Percentiles rank a stretch among this genome's conserved stretches.
phyloP scores from a whole-genome alignment of 805 yeast genomes.

The Kuraishia ogatae region DNA sequence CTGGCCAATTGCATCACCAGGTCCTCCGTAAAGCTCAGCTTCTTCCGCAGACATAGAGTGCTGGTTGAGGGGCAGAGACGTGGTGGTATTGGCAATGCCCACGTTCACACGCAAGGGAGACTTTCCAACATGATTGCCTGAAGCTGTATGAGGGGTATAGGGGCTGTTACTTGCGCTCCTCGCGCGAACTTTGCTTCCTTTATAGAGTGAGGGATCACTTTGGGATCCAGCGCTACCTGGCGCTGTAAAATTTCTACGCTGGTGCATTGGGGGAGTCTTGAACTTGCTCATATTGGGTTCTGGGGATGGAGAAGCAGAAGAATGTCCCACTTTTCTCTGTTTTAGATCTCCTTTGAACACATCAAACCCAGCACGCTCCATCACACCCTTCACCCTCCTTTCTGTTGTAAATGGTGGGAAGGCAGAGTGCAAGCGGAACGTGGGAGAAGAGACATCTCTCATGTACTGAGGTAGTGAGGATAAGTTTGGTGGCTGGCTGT shows the following conservation, averaged over 20 bases:
- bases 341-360: slow-evolving; percentile 23
- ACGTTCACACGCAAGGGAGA: background rate
- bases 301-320: background rate
- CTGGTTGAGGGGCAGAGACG: background rate
- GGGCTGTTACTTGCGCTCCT: background rate
- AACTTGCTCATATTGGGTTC: background rate
- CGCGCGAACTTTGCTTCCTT: background rate
- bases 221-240: background rate
- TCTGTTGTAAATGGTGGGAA: slow-evolving; percentile 67
- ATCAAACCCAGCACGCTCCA: slow-evolving; percentile 81
- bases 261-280: background rate
- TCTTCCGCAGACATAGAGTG: background rate
- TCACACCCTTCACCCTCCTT: slow-evolving; percentile 56
- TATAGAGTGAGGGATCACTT: background rate
- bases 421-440: slow-evolving; percentile 35
- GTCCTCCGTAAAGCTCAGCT: background rate
- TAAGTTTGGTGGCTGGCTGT: slow-evolving; percentile 10
- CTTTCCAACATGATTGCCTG: background rate
- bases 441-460: slow-evolving; percentile 13
- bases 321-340: background rate
- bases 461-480: slow-evolving; percentile 22
- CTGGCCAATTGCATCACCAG: background rate
- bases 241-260: background rate
- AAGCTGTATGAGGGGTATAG: background rate
- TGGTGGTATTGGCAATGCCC: background rate